Evolutionary conservation across 768 basidiomycete genomes (phyloP).

Genomic region (Amanita phalloides): DNA sequence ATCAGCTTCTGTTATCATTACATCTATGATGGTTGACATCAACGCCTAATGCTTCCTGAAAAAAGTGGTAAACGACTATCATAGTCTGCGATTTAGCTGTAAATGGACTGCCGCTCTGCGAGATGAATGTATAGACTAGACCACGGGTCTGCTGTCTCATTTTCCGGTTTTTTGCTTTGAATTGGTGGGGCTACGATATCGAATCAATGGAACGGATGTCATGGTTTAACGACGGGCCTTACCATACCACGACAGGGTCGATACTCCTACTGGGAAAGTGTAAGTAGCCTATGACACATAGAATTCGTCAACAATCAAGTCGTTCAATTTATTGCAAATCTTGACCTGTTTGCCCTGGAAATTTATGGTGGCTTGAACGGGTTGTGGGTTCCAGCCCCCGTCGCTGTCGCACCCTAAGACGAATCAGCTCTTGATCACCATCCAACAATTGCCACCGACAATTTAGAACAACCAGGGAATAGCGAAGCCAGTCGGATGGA

Average conservation of each 20-base stretch:
- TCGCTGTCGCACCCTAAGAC: conserved; percentile 35
- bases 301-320: neutral
- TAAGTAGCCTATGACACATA: conserved; percentile 38
- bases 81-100: neutral
- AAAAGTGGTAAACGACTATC: neutral
- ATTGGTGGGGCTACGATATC: neutral
- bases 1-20: no score
- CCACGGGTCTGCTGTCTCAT: neutral
- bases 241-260: conserved; percentile 43
- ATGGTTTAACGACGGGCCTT: conserved; percentile 6
- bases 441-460: conserved; percentile 23
- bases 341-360: conserved; percentile 51
- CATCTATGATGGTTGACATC: neutral
- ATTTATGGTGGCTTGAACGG: conserved; percentile 47
- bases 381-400: conserved; percentile 45
- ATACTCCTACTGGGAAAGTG: conserved; percentile 71
- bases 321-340: neutral
- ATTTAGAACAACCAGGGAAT: conserved; percentile 66
- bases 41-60: neutral
- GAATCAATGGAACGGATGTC: neutral
- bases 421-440: neutral
- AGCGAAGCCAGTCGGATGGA: conserved; percentile 47
- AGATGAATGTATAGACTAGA: neutral
- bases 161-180: neutral
- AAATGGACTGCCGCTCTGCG: neutral